Evolutionary conservation across 1,284 basidiomycete genomes (phyloP).

Genomic region (Ceratobasidium sp.): DNA sequence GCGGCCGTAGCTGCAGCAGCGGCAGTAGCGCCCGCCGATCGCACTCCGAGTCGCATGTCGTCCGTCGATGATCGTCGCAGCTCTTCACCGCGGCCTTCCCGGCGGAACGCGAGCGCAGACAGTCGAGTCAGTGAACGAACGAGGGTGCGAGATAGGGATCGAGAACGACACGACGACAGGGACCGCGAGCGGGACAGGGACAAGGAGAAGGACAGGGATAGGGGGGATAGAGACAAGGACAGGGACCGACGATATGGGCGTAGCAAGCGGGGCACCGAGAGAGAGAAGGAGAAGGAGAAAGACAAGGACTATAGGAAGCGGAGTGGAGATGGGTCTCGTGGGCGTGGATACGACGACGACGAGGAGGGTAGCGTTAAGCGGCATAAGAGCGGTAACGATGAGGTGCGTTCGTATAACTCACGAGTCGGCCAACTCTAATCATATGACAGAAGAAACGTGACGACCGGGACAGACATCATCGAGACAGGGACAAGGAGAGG

Average conservation of each 20-base stretch:
- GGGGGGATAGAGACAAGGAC: conserved; percentile 47
- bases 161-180: conserved; percentile 46
- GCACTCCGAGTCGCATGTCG: conserved; percentile 53
- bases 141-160: conserved; percentile 61
- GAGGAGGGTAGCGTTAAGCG: conserved; percentile 36
- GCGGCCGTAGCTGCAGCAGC: not conserved
- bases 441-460: conserved; percentile 26
- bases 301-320: conserved; percentile 44
- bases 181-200: conserved; percentile 56
- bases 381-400: conserved; percentile 34
- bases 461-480: conserved; percentile 48
- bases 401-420: conserved; percentile 9
- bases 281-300: conserved; percentile 47
- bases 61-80: conserved; percentile 61
- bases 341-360: conserved; percentile 41
- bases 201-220: conserved; percentile 51
- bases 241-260: conserved; percentile 44
- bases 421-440: not conserved
- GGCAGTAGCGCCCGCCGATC: conserved; percentile 14
- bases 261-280: conserved; percentile 45
- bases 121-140: conserved; percentile 66
- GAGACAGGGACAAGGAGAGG: conserved; percentile 52
- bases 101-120: conserved; percentile 68
- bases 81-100: conserved; percentile 65
- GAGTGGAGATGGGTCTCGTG: conserved; percentile 33